Evolutionary conservation across 371 early-diverging fungal genomes (phyloP), one percentile per base, ranked within the genome.

Genomic region (Lichtheimia ornata): DNA sequence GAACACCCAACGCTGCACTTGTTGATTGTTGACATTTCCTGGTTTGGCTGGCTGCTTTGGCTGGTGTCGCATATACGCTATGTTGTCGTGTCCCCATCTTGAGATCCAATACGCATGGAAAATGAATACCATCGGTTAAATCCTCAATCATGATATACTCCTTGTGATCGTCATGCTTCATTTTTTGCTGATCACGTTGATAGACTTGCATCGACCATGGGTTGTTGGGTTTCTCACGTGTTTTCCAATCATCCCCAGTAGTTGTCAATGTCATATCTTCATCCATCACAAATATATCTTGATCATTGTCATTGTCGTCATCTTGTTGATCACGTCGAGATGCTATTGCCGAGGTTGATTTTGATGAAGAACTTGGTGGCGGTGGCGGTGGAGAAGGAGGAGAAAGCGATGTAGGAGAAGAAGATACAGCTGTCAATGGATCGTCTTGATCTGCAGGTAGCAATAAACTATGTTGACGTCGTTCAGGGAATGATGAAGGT

Each of bases 71-170:
- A 76, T 92, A 84, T 50, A 97, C 88, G 1, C 98, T 96, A 67
- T 97, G 92, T 73, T 98, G 98, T 1, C 98, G 83, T 5, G 95
- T 97, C 14, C 98, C 98, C 97, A 98, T 97, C 66, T 98, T 98
- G 50, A 98, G 81, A 73, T 98, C 97, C 55, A 98, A 76, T 5
- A 98, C 92, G 61, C 97, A 97, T 0, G 98, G 98, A 30, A 85
- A 85, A 67, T 83, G 80, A 58, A 94, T 79, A 1, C 92, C 90
- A 17, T 91, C 89, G 0, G 98, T 97, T 56, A 98, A 74, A 75
- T 98, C 98, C 58, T 77, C 77, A 49, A 77, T 71, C 24, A 74
- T 25, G 24, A 77, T 95, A 88, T 74, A 98, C 83, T 79, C 73
- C 17, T 20, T 62, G 15, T 44, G n/a, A 28, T 5, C 17, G 30